These are phyloP conservation scores for Odontarrhena argentea DNA, from an alignment of 345 rosid genomes.

Conservation along the genomic window DNA sequence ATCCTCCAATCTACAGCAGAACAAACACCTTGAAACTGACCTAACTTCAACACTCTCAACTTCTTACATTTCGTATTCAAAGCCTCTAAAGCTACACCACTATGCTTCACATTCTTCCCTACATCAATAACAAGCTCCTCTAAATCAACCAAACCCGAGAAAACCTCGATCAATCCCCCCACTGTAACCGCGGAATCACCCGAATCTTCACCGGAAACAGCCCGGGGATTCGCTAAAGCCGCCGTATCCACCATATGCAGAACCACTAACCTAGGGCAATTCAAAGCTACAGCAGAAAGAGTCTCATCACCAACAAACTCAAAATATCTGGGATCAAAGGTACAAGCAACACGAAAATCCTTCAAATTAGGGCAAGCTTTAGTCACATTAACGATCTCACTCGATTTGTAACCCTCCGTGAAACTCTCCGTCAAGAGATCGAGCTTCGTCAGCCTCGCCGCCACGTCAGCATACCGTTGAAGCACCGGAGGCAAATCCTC, in stretches of 20 bases:
- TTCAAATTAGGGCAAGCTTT: constrained; percentile 62
- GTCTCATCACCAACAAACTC: constrained; percentile 82
- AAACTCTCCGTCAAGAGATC: constrained; percentile 72
- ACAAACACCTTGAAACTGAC: constrained; percentile 74
- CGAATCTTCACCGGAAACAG: constrained; percentile 48
- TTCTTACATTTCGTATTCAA: constrained; percentile 58
- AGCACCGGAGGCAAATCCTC: constrained; percentile 89
- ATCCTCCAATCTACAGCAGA: constrained; percentile 58
- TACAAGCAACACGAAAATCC: constrained; percentile 63
- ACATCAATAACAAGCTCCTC: constrained; percentile 72
- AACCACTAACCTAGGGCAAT: constrained; percentile 61
- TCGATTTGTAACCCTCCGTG: constrained; percentile 73
- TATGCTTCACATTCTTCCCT: constrained; percentile 66
- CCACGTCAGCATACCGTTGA: constrained; percentile 47
- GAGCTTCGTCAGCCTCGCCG: constrained; percentile 49
- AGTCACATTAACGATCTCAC: constrained; percentile 62
- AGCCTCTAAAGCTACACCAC: constrained; percentile 57
- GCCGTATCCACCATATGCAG: constrained; percentile 69
- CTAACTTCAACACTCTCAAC: constrained; percentile 58
- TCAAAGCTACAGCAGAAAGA: constrained; percentile 55
- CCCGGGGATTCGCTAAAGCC: constrained; percentile 49
- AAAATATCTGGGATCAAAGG: constrained; percentile 71
- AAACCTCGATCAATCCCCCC: constrained; percentile 51
- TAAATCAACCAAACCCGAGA: constrained; percentile 52
- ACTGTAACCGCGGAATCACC: constrained; percentile 66